Evolutionary conservation across 495 filamentous ascomycete species (phyloP).

Genomic region (Penicillium canariense): DNA sequence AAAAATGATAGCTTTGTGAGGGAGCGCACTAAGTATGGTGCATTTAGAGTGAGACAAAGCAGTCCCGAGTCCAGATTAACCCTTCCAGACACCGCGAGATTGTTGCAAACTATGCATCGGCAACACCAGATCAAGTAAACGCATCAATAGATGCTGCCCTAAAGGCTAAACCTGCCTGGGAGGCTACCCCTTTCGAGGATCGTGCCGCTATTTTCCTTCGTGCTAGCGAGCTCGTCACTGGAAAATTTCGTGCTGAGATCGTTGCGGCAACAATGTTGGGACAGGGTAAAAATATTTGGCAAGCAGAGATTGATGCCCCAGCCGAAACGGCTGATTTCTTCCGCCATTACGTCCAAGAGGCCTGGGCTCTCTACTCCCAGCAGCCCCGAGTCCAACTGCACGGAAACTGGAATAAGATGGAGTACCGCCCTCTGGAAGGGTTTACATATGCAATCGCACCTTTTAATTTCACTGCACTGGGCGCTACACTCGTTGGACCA

Average conservation of each 20-base stretch:
- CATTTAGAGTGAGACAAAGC: slow-evolving; percentile 17
- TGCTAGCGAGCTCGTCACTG: slow-evolving; percentile 78
- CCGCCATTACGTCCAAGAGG: slow-evolving; percentile 71
- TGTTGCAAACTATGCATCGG: slow-evolving; percentile 72
- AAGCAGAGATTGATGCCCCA: slow-evolving; percentile 91
- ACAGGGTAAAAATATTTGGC: slow-evolving; percentile 95
- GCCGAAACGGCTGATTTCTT: slow-evolving; percentile 88
- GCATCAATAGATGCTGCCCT: slow-evolving; percentile 77
- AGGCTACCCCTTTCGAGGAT: slow-evolving; percentile 76
- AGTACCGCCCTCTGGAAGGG: slow-evolving; percentile 78
- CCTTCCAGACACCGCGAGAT: slow-evolving; percentile 66
- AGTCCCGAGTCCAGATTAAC: slow-evolving; percentile 55
- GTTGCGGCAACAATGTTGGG: slow-evolving; percentile 92
- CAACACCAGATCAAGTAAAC: slow-evolving; percentile 63
- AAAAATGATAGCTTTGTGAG: background rate
- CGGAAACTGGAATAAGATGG: slow-evolving; percentile 70
- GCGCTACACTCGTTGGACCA: slow-evolving; percentile 69
- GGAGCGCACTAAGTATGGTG: background rate
- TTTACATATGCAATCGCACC: slow-evolving; percentile 46
- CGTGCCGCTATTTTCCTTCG: slow-evolving; percentile 89
- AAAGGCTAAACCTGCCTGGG: slow-evolving; percentile 77
- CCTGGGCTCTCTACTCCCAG: slow-evolving; percentile 68
- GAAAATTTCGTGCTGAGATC: slow-evolving; percentile 86
- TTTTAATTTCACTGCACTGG: slow-evolving; percentile 74
- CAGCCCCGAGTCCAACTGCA: slow-evolving; percentile 57